Percentiles rank a stretch among this genome's conserved stretches.
Evolutionary conservation across 805 yeast species (phyloP).

Genomic region (Wickerhamomyces ciferrii): DNA sequence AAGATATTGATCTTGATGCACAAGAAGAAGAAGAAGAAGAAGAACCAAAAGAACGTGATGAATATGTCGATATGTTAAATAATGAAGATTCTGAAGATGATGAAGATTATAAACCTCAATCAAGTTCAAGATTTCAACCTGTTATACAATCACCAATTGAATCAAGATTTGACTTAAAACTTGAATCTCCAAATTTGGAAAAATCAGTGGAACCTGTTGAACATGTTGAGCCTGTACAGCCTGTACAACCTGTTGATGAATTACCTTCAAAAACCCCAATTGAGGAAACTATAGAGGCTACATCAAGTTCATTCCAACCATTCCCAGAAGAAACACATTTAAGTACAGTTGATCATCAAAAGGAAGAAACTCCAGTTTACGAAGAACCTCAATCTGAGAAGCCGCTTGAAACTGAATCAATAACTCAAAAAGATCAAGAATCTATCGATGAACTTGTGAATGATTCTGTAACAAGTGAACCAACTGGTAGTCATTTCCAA

Average conservation of each 20-base stretch:
- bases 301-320: neutral
- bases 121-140: slow-evolving; percentile 6
- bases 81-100: slow-evolving; percentile 17
- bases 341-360: neutral
- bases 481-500: slow-evolving; percentile 3
- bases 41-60: slow-evolving; percentile 1
- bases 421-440: neutral
- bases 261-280: neutral
- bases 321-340: neutral
- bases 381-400: neutral
- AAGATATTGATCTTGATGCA: slow-evolving; percentile 21
- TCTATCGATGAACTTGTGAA: neutral
- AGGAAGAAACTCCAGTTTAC: neutral
- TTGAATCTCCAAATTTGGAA: no score
- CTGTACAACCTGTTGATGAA: neutral
- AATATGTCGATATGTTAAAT: slow-evolving; percentile 7
- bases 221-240: no score
- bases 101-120: slow-evolving; percentile 13
- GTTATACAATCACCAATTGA: slow-evolving; percentile 4
- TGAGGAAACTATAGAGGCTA: neutral
- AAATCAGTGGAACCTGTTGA: no score
- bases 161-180: slow-evolving; percentile 10
- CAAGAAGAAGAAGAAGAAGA: slow-evolving; percentile 2
- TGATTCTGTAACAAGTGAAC: neutral
- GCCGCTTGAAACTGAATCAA: neutral